Evolutionary conservation across 2,329 filamentous ascomycete genomes (phyloP).

Genomic region (Diaporthe sp.): DNA sequence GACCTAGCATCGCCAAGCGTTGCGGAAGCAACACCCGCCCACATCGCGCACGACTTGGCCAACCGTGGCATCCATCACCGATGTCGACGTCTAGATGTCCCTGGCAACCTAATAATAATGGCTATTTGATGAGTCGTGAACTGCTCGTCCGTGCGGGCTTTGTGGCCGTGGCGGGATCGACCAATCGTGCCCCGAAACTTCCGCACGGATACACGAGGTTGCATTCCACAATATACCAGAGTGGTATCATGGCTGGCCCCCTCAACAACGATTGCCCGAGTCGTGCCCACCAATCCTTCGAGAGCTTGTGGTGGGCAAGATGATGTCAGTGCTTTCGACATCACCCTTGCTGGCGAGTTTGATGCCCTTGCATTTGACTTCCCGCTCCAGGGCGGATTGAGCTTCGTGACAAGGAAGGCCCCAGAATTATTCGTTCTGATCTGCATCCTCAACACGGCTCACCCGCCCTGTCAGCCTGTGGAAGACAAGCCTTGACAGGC

Average conservation of each 20-base stretch:
- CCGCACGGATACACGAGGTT: slow-evolving; percentile 13
- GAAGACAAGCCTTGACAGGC: neutral
- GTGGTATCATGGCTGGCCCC: neutral
- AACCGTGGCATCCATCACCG: neutral
- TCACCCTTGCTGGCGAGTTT: neutral
- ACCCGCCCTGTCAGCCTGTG: too few relatives aligned
- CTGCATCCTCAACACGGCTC: neutral
- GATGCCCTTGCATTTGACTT: slow-evolving; percentile 4
- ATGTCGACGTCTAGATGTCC: neutral
- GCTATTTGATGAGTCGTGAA: slow-evolving; percentile 10
- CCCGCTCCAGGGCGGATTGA: neutral
- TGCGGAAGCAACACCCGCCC: neutral
- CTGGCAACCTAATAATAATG: neutral
- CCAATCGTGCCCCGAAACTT: neutral
- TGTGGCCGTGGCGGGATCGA: neutral
- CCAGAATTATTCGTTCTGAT: neutral
- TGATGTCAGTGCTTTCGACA: neutral
- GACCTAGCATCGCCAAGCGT: slow-evolving; percentile 3
- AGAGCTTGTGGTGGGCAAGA: neutral
- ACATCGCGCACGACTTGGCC: neutral
- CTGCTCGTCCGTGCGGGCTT: slow-evolving; percentile 5
- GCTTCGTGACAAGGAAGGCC: slow-evolving; percentile 4
- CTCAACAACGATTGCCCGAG: neutral
- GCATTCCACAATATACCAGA: slow-evolving; percentile 3
- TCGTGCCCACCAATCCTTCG: neutral